Evolutionary conservation across 371 early-diverging fungal genomes (phyloP).

Genomic region (Massospora cicadina): DNA sequence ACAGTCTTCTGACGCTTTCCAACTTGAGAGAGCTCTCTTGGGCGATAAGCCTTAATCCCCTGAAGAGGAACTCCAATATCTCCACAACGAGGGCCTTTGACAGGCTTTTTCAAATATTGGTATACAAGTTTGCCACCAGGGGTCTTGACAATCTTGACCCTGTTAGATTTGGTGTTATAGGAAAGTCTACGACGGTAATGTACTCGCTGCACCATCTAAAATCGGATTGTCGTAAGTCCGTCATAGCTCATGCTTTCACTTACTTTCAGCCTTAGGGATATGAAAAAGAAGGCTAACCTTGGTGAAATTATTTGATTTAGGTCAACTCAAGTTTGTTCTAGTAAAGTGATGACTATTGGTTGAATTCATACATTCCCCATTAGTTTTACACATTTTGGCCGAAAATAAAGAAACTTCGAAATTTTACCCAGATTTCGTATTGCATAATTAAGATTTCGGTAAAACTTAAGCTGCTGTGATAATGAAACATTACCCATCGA

Average conservation of each 20-base stretch:
- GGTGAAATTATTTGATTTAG: constrained; percentile 14
- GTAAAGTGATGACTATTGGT: too few species aligned
- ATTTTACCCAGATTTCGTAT: too few species aligned
- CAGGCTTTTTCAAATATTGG: constrained; percentile 86
- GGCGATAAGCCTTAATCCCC: constrained; percentile 87
- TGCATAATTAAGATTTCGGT: too few species aligned
- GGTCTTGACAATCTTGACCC: constrained; percentile 88
- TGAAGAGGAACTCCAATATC: constrained; percentile 83
- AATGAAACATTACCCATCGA: too few species aligned
- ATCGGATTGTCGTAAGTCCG: neutral
- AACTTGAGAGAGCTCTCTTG: constrained; percentile 72
- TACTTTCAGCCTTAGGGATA: constrained; percentile 12
- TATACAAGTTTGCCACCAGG: constrained; percentile 88
- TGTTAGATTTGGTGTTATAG: constrained; percentile 98
- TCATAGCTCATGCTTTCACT: too few species aligned
- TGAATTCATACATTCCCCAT: too few species aligned
- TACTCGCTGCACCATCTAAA: constrained; percentile 71
- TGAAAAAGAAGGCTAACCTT: constrained; percentile 12
- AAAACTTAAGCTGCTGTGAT: too few species aligned
- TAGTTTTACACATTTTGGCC: too few species aligned
- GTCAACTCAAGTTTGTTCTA: too few species aligned
- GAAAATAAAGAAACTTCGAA: too few species aligned
- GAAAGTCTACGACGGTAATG: constrained; percentile 93
- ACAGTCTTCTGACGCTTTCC: constrained; percentile 88
- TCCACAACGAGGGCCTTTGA: constrained; percentile 87